Evolutionary conservation across 179 eudicot species (phyloP), one percentile per base, ranked within the genome.

Genomic region (Carnegiea gigantea): DNA sequence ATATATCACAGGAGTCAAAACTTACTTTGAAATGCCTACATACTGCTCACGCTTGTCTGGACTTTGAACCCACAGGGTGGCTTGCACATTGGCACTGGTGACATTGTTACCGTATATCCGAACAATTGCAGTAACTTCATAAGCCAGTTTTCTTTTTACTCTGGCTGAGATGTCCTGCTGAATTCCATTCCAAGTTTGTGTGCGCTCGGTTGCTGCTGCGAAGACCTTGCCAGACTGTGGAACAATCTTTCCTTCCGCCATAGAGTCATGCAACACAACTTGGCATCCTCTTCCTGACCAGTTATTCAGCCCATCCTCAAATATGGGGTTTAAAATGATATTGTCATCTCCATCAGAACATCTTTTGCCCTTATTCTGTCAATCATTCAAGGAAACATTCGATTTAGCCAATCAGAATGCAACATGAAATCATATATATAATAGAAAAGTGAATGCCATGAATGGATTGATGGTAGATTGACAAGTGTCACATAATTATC

Each of bases 261-360:
- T 86, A 5, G 95, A 90, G 79, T 95, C 94, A 14, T 88, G 93
- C 76, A 92, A 79, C 36, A 82, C 85, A 79, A 94, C 77, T 76
- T 85, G 85, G 85, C 99, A 95, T 48, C 98, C 94, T 81, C 97
- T 88, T 88, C 95, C 97, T 9, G 97, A 86, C 98, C 98, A 94
- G 84, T 92, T 94, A 43, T 87, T 90, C 7, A 94, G 86, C 44
- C 99, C 95, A 84, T 95, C 92, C 26, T 91, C 94, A 82, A 95
- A 94, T 23, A 33, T 76, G 2, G 98, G 92, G 81, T 95, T 95
- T 80, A 89, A 24, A 75, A 95, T 88, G 78, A 95, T 87, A 82
- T 91, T 88, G 53, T 90, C 95, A 26, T 88, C 87, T 13, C 75
- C 93, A 80, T 78, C 84, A 67, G 43, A 65, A 75, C 83, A 78